Evolutionary conservation across 805 yeast species (phyloP), one percentile per base, ranked within the genome.

Genomic region (Wickerhamiella allomyrinae): DNA sequence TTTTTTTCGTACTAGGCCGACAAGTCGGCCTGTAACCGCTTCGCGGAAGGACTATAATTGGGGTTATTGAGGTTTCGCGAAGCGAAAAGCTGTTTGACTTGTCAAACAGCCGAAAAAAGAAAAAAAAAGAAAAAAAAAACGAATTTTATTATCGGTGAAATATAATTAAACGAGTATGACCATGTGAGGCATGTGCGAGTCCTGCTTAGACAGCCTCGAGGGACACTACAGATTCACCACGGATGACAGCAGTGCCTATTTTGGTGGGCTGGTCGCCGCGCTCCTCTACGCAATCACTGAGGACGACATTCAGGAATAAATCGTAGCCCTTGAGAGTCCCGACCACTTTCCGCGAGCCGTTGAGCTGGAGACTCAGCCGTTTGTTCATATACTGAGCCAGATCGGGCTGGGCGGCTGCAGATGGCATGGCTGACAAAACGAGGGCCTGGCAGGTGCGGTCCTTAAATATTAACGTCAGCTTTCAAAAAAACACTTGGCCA

Each of bases 261-360:
- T 70, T 68, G 27, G 69, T 56, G 44, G 68, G 69, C 4, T 75
- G 77, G 34, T 66, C 63, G 22, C 59, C 50, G 29, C 64, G 63
- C 46, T 73, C 74, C 56, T 81, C 91, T 13, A 76, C 67, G 1
- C 85, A 84, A 40, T 78, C 80, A 37, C 76, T 82, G 29, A 82
- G 57, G 0, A 82, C 84, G 20, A 81, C 61, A 53, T 82, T 82
- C 52, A 82, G 57, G 55, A 80, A 81, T 5, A 76, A 73, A 57
- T 89, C 97, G 58, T 76, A 89, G 2, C 97, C 97, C 52, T 83
- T 68, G 42, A 89, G 68, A 10, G 73, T 72, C 2, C 97, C 97
- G n/a, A 74, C 71, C 1, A 89, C 74, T 50, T 72, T 73, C 40
- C 96, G 69, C 11, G 80, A 63, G 1, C 94, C 93, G 58, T 84